Conservation (phyloP, 208 protist species). For the Strigomonas galati region DNA sequence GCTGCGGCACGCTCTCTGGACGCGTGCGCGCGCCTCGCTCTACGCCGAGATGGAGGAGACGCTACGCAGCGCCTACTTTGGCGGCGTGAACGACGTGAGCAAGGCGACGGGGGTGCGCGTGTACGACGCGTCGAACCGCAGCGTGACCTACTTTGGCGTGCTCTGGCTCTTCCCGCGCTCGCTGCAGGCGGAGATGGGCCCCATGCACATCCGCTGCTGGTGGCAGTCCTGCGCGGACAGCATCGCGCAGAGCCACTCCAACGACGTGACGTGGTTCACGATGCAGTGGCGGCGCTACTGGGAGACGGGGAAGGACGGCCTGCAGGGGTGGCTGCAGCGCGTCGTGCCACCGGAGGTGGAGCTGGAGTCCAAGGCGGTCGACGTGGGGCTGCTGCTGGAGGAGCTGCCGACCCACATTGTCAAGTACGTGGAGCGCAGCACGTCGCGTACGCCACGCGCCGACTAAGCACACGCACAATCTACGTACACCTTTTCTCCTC, state of each 20-base stretch:
- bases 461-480: too few species aligned
- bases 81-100: conserved; percentile 1
- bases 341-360: conserved; percentile 24
- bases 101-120: neutral
- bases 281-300: conserved; percentile 32
- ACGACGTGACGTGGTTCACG: conserved; percentile 20
- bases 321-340: conserved; percentile 23
- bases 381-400: conserved; percentile 26
- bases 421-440: conserved; percentile 25
- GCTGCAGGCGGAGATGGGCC: conserved; percentile 40
- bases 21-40: conserved; percentile 19
- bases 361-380: conserved; percentile 25
- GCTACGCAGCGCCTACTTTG: conserved; percentile 19
- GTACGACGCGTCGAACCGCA: conserved; percentile 16
- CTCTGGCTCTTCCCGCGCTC: conserved; percentile 40
- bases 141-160: conserved; percentile 23
- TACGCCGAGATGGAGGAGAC: conserved; percentile 26
- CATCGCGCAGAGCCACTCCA: conserved; percentile 14
- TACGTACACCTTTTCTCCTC: too few species aligned
- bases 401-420: conserved; percentile 35
- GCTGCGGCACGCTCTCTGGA: conserved; percentile 19
- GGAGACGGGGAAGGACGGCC: conserved; percentile 27
- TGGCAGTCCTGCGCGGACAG: conserved; percentile 33
- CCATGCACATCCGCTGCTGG: conserved; percentile 30
- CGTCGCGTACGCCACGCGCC: neutral